These are phyloP conservation scores for Botryosphaeria dothidea DNA, from an alignment of 2,329 filamentous ascomycete genomes.

Conservation along the genomic window DNA sequence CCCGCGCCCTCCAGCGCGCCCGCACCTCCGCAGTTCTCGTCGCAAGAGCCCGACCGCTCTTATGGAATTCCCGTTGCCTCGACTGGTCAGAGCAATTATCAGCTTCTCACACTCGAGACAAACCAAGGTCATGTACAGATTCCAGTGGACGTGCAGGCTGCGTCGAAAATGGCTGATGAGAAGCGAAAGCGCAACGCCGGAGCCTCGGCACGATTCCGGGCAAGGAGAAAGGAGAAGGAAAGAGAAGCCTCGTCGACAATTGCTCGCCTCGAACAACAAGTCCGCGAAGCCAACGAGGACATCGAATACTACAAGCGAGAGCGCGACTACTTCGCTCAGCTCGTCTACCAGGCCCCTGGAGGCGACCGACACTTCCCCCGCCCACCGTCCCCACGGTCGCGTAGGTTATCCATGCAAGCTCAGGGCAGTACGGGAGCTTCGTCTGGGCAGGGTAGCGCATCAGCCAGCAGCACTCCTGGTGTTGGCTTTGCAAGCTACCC, in stretches of 20 bases:
- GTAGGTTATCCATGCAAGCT: conserved; percentile 29
- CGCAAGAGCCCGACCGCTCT: conserved; percentile 13
- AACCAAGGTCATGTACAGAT: conserved; percentile 57
- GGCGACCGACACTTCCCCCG: conserved; percentile 48
- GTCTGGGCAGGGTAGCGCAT: conserved; percentile 12
- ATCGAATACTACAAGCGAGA: conserved; percentile 74
- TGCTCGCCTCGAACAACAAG: conserved; percentile 66
- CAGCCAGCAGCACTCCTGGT: conserved; percentile 16
- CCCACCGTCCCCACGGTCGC: conserved; percentile 44
- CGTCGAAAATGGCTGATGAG: conserved; percentile 79
- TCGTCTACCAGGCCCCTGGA: conserved; percentile 62
- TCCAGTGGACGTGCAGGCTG: conserved; percentile 77
- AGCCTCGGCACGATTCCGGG: conserved; percentile 79
- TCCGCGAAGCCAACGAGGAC: conserved; percentile 68
- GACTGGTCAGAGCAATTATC: conserved; percentile 49
- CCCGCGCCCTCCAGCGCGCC: conserved; percentile 16
- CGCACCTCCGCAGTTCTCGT: conserved; percentile 3
- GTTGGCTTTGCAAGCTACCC: conserved; percentile 29
- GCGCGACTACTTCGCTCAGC: conserved; percentile 69
- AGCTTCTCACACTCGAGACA: conserved; percentile 56
- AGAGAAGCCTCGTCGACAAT: conserved; percentile 70
- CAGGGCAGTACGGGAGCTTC: conserved; percentile 11
- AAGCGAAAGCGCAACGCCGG: conserved; percentile 84
- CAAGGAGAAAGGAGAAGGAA: conserved; percentile 80
- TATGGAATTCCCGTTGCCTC: conserved; percentile 47